phyloP scores from a whole-genome alignment of 1,284 basidiomycete genomes.

The Leccinum solheimii region DNA sequence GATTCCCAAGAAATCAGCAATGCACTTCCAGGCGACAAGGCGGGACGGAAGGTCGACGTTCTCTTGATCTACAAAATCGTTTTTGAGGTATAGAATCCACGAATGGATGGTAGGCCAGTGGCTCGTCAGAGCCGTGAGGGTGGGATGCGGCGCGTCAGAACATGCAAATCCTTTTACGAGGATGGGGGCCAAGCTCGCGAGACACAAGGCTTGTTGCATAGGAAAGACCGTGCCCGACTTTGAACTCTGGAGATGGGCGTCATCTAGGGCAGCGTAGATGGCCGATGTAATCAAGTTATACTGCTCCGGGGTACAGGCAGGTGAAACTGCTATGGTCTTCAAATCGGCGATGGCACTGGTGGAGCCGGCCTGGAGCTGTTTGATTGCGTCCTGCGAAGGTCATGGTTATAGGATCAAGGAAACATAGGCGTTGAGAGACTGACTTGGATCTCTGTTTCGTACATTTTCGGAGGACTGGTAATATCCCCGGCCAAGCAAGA shows the following conservation, averaged over 20 bases:
- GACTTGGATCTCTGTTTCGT: slow-evolving; percentile 22
- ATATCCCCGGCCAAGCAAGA: neutral
- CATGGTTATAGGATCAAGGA: slow-evolving; percentile 1
- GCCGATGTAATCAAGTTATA: slow-evolving; percentile 18
- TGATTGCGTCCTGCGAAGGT: slow-evolving; percentile 19
- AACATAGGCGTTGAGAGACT: neutral
- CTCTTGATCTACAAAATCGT: slow-evolving; percentile 26
- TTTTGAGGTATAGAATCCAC: slow-evolving; percentile 32
- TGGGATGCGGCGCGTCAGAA: neutral
- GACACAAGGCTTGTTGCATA: slow-evolving; percentile 24
- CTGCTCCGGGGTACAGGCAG: slow-evolving; percentile 25
- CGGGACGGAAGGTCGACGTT: slow-evolving; percentile 26
- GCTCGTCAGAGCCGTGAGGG: slow-evolving; percentile 9
- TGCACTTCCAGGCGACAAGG: slow-evolving; percentile 19
- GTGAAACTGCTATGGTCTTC: slow-evolving; percentile 21
- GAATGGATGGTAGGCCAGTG: slow-evolving; percentile 23
- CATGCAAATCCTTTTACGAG: slow-evolving; percentile 4
- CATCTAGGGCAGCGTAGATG: slow-evolving; percentile 25
- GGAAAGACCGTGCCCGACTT: slow-evolving; percentile 19
- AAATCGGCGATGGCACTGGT: slow-evolving; percentile 18
- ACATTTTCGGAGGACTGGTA: slow-evolving; percentile 12
- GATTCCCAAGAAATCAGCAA: slow-evolving; percentile 29
- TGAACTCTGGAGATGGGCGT: slow-evolving; percentile 20
- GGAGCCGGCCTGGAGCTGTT: slow-evolving; percentile 25
- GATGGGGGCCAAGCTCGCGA: slow-evolving; percentile 21